phyloP scores from a whole-genome alignment of 2,329 filamentous ascomycete species.

The Trichoderma arundinaceum region DNA sequence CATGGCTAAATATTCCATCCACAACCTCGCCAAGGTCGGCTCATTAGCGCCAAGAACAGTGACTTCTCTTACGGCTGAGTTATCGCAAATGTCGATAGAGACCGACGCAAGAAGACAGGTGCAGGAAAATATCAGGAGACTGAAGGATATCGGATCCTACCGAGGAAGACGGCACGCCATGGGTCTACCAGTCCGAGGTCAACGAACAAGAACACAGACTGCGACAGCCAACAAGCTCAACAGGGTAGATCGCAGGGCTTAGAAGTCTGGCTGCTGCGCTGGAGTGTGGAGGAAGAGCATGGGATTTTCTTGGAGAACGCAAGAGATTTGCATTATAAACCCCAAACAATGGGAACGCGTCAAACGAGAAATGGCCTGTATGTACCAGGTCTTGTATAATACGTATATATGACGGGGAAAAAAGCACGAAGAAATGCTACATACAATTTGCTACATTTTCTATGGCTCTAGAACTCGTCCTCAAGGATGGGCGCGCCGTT shows the following conservation, averaged over 20 bases:
- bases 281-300: neutral
- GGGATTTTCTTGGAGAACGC: neutral
- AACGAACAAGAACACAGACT: conserved; percentile 80
- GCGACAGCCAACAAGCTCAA: conserved; percentile 67
- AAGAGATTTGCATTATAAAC: neutral
- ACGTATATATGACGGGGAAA: conserved; percentile 39
- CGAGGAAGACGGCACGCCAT: conserved; percentile 90
- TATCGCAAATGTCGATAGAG: conserved; percentile 92
- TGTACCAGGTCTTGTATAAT: conserved; percentile 37
- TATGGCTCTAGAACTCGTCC: conserved; percentile 50
- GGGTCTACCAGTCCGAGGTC: conserved; percentile 87
- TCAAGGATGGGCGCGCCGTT: conserved; percentile 59
- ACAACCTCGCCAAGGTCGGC: conserved; percentile 80
- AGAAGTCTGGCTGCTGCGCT: neutral
- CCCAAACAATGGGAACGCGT: neutral
- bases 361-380: neutral
- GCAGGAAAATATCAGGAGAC: conserved; percentile 80
- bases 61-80: conserved; percentile 79
- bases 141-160: conserved; percentile 91
- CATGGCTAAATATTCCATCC: conserved; percentile 87
- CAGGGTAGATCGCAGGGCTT: conserved; percentile 52
- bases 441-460: neutral
- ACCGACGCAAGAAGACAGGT: conserved; percentile 81
- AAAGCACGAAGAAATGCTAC: neutral
- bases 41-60: conserved; percentile 76